Base-by-base conservation (phyloP, 192 early-diverging fungal species). In the Coemansia sp. region DNA sequence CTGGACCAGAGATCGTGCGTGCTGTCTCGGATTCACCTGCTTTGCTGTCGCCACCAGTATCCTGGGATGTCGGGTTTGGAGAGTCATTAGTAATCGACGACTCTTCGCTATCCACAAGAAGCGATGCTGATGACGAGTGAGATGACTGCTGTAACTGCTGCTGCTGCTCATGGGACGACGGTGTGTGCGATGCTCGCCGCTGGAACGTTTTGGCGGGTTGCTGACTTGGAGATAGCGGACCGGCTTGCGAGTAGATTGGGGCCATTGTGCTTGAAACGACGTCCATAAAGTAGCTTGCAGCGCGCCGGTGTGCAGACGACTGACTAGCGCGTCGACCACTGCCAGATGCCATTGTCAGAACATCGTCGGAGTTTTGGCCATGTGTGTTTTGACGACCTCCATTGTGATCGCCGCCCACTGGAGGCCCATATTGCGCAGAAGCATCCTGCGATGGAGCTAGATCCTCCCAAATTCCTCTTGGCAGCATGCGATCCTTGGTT, bases 381-480 rank as follows among this genome's bases (percentile, higher is more conserved):
- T 31, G 55, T 20, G n/a, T 57, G 7, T 33, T 31, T 20, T 30
- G 55, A 18, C 29, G 55, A 33, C 16, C 9, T 20, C 30, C 55
- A 15, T 18, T 20, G 7, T 57, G 28, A 35, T 34, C 31, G 28
- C 55, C 55, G 16, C 55, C 31, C 6, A 18, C 55, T 7, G 31
- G 20, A 15, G 55, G 18, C 34, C 31, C 55, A 33, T 57, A 31
- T 12, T 30, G 55, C 55, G 18, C 31, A 34, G 55, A 57, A 31
- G 55, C 31, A 31, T 34, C 55, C 3, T 23, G 28, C 1, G 51
- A 28, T 9, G 67, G 20, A 16, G 55, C 7, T 3, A 64, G 20
- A 1, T 13, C 25, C 20, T 53, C 61, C 79, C 79, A 76, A 16
- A 76, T 71, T 8, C 67, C 64, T 43, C 63, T 76, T 42, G 74